phyloP scores from a whole-genome alignment of 345 rosid genomes.

The Brassica carinata region DNA sequence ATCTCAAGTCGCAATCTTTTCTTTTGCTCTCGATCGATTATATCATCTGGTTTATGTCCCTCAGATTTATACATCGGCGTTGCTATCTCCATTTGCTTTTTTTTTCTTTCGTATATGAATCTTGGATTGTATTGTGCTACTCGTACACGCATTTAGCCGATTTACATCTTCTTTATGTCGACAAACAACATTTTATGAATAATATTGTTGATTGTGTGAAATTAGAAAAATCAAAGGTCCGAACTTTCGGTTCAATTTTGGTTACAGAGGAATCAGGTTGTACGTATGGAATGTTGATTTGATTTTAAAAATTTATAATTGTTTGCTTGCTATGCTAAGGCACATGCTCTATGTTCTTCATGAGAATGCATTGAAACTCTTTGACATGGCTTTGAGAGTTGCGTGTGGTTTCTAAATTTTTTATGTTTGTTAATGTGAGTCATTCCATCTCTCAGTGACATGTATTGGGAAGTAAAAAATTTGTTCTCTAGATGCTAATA shows the following conservation, averaged over 20 bases:
- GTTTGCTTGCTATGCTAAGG: not conserved
- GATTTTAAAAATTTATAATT: not conserved
- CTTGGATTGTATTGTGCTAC: slow-evolving; percentile 11
- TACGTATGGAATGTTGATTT: not conserved
- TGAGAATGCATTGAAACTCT: slow-evolving; percentile 10
- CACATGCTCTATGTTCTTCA: not conserved
- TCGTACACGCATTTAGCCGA: not conserved
- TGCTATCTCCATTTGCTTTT: slow-evolving; percentile 1
- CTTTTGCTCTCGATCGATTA: not conserved
- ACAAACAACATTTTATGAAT: not conserved
- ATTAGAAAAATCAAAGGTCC: not conserved
- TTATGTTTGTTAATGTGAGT: not conserved
- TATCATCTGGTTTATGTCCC: not conserved
- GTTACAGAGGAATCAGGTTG: not conserved
- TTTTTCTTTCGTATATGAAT: slow-evolving; percentile 6
- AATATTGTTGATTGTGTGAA: not conserved
- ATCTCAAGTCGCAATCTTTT: not conserved
- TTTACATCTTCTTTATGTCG: not conserved
- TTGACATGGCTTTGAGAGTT: not conserved
- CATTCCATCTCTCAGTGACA: not conserved
- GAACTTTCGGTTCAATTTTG: not conserved
- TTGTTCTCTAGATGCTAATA: not conserved
- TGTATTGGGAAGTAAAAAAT: not conserved
- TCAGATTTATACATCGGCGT: not conserved
- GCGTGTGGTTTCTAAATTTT: not conserved